Base-by-base conservation (phyloP, 192 early-diverging fungal genomes). In the Entrophospora sp. region DNA sequence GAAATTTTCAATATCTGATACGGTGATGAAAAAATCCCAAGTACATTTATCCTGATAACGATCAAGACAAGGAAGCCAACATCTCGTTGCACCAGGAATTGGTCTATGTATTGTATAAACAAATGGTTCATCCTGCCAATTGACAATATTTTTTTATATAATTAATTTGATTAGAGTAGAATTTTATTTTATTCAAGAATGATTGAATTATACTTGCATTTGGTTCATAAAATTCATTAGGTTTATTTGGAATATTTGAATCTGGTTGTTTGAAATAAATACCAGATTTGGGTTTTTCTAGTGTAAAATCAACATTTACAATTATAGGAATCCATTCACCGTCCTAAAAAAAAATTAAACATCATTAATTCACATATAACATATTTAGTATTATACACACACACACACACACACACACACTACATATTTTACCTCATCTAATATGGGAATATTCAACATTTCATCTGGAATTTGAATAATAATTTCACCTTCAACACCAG, bases 51-150 rank as follows among this genome's bases (percentile, higher is more conserved):
- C 85, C 28, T 79, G 72, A 24, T 86, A 52, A 18, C 71, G 67
- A 66, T 93, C 90, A 37, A 91, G 63, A 55, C 90, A 93, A 13
- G 91, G 91, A 36, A 93, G 70, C 90, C 90, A 92, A 34, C 77
- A 55, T 5, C 91, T 81, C 6, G 89, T 81, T 18, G 75, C 74
- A 8, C 90, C 87, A 27, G 87, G 85, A 10, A 84, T 55, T 25
- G 84, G 76, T 28, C 79, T 79, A 52, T 88, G 84, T 52, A 85
- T 79, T 7, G 89, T 89, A 71, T 89, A 82, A 64, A 85, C 67
- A 73, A 78, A 76, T 40, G 73, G 79, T 30, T 73, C 68, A 13
- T 18, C 9, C 55, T 57, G 14, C n/a, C n/a, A n/a, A n/a, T n/a
- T n/a, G n/a, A n/a, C n/a, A n/a, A n/a, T n/a, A n/a, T n/a, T n/a